Base-by-base conservation (phyloP, 2,329 filamentous ascomycete genomes). In the Neophaeococcomyces aloes region DNA sequence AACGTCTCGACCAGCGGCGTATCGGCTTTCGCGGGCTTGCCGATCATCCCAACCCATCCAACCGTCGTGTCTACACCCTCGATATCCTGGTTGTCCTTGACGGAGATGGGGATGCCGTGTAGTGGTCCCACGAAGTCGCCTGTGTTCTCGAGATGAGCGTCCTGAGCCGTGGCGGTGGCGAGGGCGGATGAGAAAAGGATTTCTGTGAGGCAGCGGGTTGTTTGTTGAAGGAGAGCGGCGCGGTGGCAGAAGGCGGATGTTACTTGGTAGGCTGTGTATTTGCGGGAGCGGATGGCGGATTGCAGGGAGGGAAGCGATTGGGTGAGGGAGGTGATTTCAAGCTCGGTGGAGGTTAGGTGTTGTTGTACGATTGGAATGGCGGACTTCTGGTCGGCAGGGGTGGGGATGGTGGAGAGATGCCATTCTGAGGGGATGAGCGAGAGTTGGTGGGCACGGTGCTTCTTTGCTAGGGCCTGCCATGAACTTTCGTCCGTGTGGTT, bases 41-140 rank as follows among this genome's bases (percentile, higher is more conserved):
- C 52, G 1, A 58, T 48, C 3, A 61, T 49, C 4, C 58, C 60
- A 13, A 62, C 56, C 57, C 57, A 80, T 7, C 53, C 53, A 27
- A 54, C 48, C 13, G 44, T 48, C 7, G 48, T 43, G 21, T 55
- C 53, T 7, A 41, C 40, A 0, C 68, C 71, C 55, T 66, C 60
- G 13, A 68, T 55, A 38, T 66, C 61, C 42, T 69, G 66, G 43
- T 65, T 64, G 48, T 71, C 68, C 50, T 71, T 71, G 21, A 70
- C 48, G 38, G 65, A 76, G 29, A 80, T 59, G 3, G 77, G 77
- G 2, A 81, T 62, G 2, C 78, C 78, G 52, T 82, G 78, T 0
- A 82, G 64, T 1, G 76, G 76, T 0, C 78, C 78, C 1, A 74
- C 54, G 0, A 72, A 63, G 41, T 56, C 57, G 4, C 61, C 60